These are phyloP conservation scores for Draba incana DNA, from an alignment of 345 rosid species.

Conservation along the genomic window DNA sequence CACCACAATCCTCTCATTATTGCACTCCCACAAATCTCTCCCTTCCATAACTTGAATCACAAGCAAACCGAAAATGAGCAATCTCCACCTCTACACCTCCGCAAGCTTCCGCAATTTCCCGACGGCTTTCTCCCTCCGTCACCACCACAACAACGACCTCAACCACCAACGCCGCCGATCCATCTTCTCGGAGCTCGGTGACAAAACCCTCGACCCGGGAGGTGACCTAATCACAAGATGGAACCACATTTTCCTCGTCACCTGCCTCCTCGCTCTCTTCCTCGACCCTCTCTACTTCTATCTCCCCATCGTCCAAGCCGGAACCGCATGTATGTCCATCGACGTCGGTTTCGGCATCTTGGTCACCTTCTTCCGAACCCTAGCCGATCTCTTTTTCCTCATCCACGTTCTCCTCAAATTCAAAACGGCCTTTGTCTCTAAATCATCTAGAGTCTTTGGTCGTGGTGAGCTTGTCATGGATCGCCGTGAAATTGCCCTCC, in stretches of 20 bases:
- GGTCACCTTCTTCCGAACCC: slow-evolving; percentile 67
- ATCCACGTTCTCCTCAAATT: slow-evolving; percentile 71
- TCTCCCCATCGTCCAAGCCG: slow-evolving; percentile 59
- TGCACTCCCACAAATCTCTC: slow-evolving; percentile 33
- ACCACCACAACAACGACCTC: slow-evolving; percentile 41
- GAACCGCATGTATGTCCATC: slow-evolving; percentile 56
- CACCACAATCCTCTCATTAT: slow-evolving; percentile 28
- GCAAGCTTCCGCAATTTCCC: slow-evolving; percentile 51
- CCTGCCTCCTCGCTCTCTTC: slow-evolving; percentile 70
- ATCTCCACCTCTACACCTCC: slow-evolving; percentile 46
- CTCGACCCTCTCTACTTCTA: slow-evolving; percentile 87
- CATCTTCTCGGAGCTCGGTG: slow-evolving; percentile 44
- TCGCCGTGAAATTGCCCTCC: slow-evolving; percentile 56
- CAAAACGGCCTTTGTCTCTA: slow-evolving; percentile 70
- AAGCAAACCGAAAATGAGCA: slow-evolving; percentile 45
- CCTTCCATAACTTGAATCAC: slow-evolving; percentile 37
- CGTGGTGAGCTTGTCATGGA: slow-evolving; percentile 85
- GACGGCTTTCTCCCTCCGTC: slow-evolving; percentile 49
- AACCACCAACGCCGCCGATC: slow-evolving; percentile 39
- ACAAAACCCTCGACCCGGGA: slow-evolving; percentile 68
- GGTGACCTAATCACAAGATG: slow-evolving; percentile 61
- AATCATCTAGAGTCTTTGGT: slow-evolving; percentile 74
- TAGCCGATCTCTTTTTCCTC: slow-evolving; percentile 66
- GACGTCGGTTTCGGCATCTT: slow-evolving; percentile 53
- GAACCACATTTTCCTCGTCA: slow-evolving; percentile 72